These are phyloP conservation scores for Pseudopithomyces chartarum DNA, from an alignment of 2,329 filamentous ascomycete genomes.

Conservation along the genomic window DNA sequence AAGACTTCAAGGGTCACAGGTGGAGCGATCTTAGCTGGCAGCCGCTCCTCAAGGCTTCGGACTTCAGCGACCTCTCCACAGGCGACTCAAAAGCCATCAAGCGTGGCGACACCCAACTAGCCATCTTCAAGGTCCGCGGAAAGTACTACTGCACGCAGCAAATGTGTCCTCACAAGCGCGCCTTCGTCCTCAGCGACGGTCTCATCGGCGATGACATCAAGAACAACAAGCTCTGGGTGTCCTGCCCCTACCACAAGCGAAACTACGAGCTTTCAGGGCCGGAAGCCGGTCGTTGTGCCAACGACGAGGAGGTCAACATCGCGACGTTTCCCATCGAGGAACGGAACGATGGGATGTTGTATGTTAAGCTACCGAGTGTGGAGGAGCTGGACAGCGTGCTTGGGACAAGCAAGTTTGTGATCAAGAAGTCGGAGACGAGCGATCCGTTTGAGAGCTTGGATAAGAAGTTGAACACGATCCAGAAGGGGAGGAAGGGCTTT, in stretches of 20 bases:
- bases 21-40: conserved; percentile 78
- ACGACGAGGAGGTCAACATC: conserved; percentile 76
- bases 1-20: conserved; percentile 73
- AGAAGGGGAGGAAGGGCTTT: conserved; percentile 58
- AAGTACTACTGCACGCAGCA: conserved; percentile 86
- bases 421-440: conserved; percentile 70
- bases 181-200: conserved; percentile 87
- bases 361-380: conserved; percentile 78
- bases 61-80: conserved; percentile 73
- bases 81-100: conserved; percentile 80
- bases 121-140: conserved; percentile 81
- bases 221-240: conserved; percentile 76
- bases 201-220: conserved; percentile 72
- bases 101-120: conserved; percentile 85
- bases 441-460: conserved; percentile 63
- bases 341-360: conserved; percentile 75
- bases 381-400: conserved; percentile 80
- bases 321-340: conserved; percentile 81
- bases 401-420: conserved; percentile 78
- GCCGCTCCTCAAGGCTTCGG: conserved; percentile 71
- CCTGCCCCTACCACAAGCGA: conserved; percentile 86
- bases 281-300: conserved; percentile 72
- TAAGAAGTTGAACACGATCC: conserved; percentile 55
- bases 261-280: conserved; percentile 78
- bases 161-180: conserved; percentile 92